Evolutionary conservation across 148 eudicot genomes (phyloP).

Genomic region (Chenopodium suecicum): DNA sequence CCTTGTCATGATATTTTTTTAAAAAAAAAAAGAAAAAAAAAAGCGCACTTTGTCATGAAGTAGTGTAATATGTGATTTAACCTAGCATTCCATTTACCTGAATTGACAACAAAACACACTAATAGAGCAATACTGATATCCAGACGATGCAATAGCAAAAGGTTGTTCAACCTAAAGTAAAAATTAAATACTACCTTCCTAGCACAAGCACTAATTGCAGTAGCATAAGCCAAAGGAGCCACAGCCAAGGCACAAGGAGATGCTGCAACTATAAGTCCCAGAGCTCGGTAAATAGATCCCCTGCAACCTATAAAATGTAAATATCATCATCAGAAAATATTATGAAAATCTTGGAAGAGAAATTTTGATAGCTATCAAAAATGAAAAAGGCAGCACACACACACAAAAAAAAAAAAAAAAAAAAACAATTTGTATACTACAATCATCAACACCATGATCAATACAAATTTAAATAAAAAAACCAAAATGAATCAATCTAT

Average conservation of each 20-base stretch:
- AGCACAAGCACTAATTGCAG: constrained; percentile 93
- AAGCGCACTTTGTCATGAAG: neutral
- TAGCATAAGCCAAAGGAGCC: constrained; percentile 92
- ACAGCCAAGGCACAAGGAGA: constrained; percentile 99
- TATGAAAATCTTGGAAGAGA: neutral
- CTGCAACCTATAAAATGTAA: constrained; percentile 67
- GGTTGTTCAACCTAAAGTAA: neutral
- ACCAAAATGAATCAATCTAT: neutral
- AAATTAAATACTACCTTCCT: constrained; percentile 54
- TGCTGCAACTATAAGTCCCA: constrained; percentile 98
- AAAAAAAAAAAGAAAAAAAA: neutral
- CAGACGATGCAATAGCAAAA: neutral
- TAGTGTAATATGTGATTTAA: neutral
- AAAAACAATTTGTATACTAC: neutral
- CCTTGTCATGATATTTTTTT: neutral
- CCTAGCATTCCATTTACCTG: neutral
- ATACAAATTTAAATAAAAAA: neutral
- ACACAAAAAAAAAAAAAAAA: neutral
- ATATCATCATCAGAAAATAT: constrained; percentile 1
- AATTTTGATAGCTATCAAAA: neutral
- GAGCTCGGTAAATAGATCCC: constrained; percentile 92
- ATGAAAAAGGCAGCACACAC: neutral
- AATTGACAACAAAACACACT: neutral
- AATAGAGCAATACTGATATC: neutral
- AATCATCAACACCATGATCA: constrained; percentile 3